These are phyloP conservation scores for Vachellia pachyceras DNA, from an alignment of 306 rosid species.

Conservation along the genomic window DNA sequence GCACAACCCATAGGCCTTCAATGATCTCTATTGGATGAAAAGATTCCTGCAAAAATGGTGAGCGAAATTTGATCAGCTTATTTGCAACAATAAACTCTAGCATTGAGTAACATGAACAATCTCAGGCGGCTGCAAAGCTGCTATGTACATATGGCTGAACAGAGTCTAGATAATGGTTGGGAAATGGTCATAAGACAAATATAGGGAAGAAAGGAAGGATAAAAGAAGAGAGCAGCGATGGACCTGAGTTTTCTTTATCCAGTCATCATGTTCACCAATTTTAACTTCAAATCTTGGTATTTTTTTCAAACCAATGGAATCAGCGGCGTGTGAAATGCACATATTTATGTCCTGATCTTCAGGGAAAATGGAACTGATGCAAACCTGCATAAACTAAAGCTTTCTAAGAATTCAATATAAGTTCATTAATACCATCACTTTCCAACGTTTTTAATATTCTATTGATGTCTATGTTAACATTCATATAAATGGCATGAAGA, in stretches of 20 bases:
- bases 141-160: background rate
- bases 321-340: constrained; percentile 72
- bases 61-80: constrained; percentile 20
- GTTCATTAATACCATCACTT: background rate
- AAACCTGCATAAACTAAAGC: constrained; percentile 55
- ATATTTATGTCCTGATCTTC: constrained; percentile 61
- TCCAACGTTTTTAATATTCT: constrained; percentile 9
- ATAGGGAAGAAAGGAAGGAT: background rate
- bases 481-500: constrained; percentile 1
- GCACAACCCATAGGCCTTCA: constrained; percentile 86
- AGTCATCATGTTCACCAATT: constrained; percentile 65
- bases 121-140: background rate
- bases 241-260: constrained; percentile 83
- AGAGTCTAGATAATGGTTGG: background rate
- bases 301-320: constrained; percentile 84
- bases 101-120: constrained; percentile 24
- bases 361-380: constrained; percentile 67
- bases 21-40: constrained; percentile 67
- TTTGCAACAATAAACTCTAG: constrained; percentile 18
- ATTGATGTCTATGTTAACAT: background rate
- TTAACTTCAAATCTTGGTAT: constrained; percentile 65
- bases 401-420: constrained; percentile 19
- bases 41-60: constrained; percentile 63
- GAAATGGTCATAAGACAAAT: background rate
- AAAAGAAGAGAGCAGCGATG: constrained; percentile 33